These are phyloP conservation scores for Microbotryum lychnidis-dioicae DNA, from an alignment of 1,284 basidiomycete genomes.

Conservation along the genomic window DNA sequence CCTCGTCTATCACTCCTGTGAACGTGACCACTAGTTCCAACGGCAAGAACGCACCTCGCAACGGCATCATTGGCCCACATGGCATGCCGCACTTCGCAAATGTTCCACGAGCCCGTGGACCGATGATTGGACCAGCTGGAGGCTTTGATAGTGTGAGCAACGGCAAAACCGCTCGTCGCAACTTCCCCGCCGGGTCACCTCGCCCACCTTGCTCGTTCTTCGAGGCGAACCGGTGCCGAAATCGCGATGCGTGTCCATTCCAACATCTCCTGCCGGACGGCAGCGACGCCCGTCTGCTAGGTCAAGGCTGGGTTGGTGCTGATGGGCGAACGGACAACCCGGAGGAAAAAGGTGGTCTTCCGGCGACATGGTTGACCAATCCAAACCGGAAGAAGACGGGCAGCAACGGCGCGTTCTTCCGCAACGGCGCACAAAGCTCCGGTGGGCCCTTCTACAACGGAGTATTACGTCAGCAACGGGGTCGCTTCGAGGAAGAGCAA, in stretches of 20 bases:
- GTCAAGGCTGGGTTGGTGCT: slow-evolving; percentile 20
- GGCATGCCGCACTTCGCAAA: not conserved
- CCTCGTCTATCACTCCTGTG: not conserved
- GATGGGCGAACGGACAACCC: slow-evolving; percentile 26
- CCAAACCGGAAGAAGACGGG: not conserved
- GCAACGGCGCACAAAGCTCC: no score
- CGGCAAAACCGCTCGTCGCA: not conserved
- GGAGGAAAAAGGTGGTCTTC: slow-evolving; percentile 26
- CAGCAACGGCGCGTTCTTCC: no score
- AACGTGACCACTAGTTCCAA: not conserved
- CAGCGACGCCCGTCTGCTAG: slow-evolving; percentile 24
- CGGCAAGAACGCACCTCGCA: not conserved
- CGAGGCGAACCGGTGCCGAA: slow-evolving; percentile 31
- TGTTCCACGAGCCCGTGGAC: not conserved
- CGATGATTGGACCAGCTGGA: not conserved
- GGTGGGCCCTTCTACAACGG: no score
- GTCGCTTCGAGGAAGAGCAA: not conserved
- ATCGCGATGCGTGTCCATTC: slow-evolving; percentile 31
- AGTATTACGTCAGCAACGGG: not conserved
- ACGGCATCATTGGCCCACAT: not conserved
- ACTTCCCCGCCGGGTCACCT: slow-evolving; percentile 8
- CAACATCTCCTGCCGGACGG: slow-evolving; percentile 29
- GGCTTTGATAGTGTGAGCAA: not conserved
- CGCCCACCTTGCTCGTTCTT: slow-evolving; percentile 33
- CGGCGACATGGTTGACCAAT: slow-evolving; percentile 20